Evolutionary conservation across 768 basidiomycete genomes (phyloP).

Genomic region (Pisolithus orientalis): DNA sequence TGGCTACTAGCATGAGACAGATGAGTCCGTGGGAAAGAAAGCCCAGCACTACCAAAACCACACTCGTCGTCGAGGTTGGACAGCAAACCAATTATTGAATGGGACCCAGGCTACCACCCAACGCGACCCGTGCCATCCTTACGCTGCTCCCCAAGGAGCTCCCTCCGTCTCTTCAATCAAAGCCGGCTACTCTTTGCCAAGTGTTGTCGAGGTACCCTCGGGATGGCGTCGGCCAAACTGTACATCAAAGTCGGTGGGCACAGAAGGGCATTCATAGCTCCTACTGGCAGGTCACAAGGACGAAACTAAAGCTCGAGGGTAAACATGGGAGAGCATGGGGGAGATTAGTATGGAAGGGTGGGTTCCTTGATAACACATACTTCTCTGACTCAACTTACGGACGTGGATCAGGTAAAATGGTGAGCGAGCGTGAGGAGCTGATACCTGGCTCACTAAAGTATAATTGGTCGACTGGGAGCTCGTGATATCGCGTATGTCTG

Average conservation of each 20-base stretch:
- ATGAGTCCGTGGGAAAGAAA: slow-evolving; percentile 4
- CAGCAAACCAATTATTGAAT: neutral
- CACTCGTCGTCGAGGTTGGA: no score
- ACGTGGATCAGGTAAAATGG: slow-evolving; percentile 42
- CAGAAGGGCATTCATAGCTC: slow-evolving; percentile 58
- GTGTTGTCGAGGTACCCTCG: slow-evolving; percentile 62
- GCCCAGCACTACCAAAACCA: no score
- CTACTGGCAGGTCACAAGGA: slow-evolving; percentile 72
- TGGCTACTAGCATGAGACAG: neutral
- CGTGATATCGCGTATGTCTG: slow-evolving; percentile 13
- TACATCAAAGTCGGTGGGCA: slow-evolving; percentile 73
- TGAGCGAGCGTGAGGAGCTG: slow-evolving; percentile 53
- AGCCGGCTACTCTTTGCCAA: slow-evolving; percentile 64
- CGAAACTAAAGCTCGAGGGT: slow-evolving; percentile 67
- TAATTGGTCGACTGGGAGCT: slow-evolving; percentile 55
- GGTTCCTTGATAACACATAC: slow-evolving; percentile 15
- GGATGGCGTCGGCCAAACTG: slow-evolving; percentile 59
- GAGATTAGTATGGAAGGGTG: slow-evolving; percentile 71
- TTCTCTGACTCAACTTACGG: neutral
- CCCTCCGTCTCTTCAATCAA: slow-evolving; percentile 52
- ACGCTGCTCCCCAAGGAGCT: slow-evolving; percentile 52
- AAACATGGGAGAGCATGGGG: slow-evolving; percentile 84
- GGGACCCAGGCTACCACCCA: neutral
- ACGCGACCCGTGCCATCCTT: slow-evolving; percentile 33
- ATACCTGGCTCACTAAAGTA: slow-evolving; percentile 75